Percentiles rank a stretch among this genome's conserved stretches.
Conservation (phyloP, 1,284 basidiomycete genomes). For the Laetiporus sulphureus region DNA sequence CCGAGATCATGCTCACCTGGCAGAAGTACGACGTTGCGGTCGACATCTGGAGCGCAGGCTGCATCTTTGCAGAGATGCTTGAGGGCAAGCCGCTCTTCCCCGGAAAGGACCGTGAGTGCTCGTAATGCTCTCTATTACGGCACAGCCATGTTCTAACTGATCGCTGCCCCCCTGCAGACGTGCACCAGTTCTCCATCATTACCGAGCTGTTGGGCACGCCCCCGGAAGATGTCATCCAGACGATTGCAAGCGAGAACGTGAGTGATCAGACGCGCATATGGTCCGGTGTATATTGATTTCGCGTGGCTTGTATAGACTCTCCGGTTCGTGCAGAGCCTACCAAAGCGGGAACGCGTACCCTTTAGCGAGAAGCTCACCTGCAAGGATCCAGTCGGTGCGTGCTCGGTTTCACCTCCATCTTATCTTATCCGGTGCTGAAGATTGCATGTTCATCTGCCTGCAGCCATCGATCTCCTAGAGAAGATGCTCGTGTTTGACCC, state of each 20-base stretch:
- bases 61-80: constrained; percentile 99
- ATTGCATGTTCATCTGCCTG: constrained; percentile 7
- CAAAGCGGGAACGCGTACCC: constrained; percentile 92
- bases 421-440: neutral
- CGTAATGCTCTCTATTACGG: too few relatives aligned
- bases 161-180: constrained; percentile 49
- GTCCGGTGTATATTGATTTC: too few relatives aligned
- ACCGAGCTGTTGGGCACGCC: constrained; percentile 97
- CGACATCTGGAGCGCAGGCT: constrained; percentile 98
- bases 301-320: constrained; percentile 63
- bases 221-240: constrained; percentile 98
- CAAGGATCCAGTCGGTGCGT: constrained; percentile 77
- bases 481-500: constrained; percentile 99
- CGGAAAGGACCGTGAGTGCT: constrained; percentile 86
- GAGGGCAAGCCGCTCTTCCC: constrained; percentile 99
- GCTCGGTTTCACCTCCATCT: neutral
- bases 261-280: too few relatives aligned
- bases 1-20: constrained; percentile 99
- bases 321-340: constrained; percentile 96
- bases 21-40: constrained; percentile 99
- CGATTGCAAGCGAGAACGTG: constrained; percentile 97
- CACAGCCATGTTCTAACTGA: neutral
- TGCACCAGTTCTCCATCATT: constrained; percentile 99
- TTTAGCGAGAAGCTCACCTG: constrained; percentile 93
- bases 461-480: constrained; percentile 93